phyloP scores from a whole-genome alignment of 2,329 filamentous ascomycete genomes.

The Aspergillus proliferans region DNA sequence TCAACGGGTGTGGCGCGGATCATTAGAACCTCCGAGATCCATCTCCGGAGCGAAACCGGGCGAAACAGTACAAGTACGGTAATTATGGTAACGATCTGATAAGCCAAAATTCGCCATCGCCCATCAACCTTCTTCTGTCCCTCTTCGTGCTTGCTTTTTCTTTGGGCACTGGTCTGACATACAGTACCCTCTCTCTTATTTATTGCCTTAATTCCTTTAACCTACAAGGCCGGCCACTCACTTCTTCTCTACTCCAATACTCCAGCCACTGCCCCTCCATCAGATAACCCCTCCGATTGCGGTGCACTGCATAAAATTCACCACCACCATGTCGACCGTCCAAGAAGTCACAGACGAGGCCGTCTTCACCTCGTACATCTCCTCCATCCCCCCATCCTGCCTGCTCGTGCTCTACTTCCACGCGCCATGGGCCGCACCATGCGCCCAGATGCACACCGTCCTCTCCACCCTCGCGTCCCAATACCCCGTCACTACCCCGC shows the following conservation, averaged over 20 bases:
- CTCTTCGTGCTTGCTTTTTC: background rate
- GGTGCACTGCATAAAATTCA: background rate
- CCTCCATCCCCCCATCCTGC: constrained; percentile 60
- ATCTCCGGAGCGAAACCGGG: background rate
- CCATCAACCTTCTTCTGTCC: constrained; percentile 8
- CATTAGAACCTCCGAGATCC: constrained; percentile 1
- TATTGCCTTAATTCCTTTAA: background rate
- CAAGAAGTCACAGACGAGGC: constrained; percentile 67
- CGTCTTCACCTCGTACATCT: constrained; percentile 65
- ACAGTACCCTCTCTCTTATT: background rate
- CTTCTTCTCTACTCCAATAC: background rate
- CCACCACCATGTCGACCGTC: constrained; percentile 62
- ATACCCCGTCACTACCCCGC: constrained; percentile 64
- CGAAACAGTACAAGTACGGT: background rate
- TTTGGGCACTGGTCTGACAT: background rate
- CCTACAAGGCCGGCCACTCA: background rate
- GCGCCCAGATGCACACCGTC: constrained; percentile 86
- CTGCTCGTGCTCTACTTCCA: constrained; percentile 90
- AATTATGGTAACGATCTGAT: constrained; percentile 22
- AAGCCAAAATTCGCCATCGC: constrained; percentile 22
- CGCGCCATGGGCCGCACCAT: constrained; percentile 92
- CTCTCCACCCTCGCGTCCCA: constrained; percentile 78
- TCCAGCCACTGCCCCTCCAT: constrained; percentile 53
- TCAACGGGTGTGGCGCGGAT: background rate
- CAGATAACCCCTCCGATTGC: background rate